A percentile compares a stretch with the other conserved stretches of the same genome.
phyloP scores from a whole-genome alignment of 441 rosid genomes.

The Erodium texanum region DNA sequence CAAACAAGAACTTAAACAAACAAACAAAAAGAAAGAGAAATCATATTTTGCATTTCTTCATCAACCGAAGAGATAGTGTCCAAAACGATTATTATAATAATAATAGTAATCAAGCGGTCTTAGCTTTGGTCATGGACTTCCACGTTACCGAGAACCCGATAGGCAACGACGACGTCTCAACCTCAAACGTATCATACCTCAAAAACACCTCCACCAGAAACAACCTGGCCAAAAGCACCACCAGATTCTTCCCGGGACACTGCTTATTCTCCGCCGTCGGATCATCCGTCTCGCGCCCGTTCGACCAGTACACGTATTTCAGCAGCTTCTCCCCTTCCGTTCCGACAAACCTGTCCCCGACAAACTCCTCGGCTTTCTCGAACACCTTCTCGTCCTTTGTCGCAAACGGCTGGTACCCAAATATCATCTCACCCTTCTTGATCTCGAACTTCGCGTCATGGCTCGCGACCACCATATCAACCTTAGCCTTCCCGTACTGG shows the following conservation, averaged over 20 bases:
- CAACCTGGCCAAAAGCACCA: conserved; percentile 19
- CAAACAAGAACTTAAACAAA: too few relatives aligned
- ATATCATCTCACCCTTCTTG: conserved; percentile 41
- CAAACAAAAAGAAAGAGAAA: too few relatives aligned
- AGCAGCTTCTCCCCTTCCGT: conserved; percentile 26
- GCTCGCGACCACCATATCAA: conserved; percentile 33
- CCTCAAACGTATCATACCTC: conserved; percentile 28
- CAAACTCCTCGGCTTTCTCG: conserved; percentile 36
- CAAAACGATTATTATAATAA: too few relatives aligned
- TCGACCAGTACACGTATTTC: conserved; percentile 36
- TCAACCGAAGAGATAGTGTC: too few relatives aligned
- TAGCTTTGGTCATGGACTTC: conserved; percentile 28
- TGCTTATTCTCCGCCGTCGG: conserved; percentile 28
- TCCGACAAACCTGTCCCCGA: conserved; percentile 28
- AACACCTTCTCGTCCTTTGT: conserved; percentile 42
- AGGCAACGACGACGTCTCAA: conserved; percentile 8
- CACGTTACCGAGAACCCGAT: conserved; percentile 19
- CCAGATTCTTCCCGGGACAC: conserved; percentile 31
- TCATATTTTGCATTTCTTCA: too few relatives aligned
- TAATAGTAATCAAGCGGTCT: neutral
- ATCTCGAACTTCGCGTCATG: conserved; percentile 43
- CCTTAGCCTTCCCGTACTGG: conserved; percentile 40
- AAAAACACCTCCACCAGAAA: conserved; percentile 30
- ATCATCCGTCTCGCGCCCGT: conserved; percentile 25
- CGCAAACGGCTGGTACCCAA: conserved; percentile 47